Evolutionary conservation across 371 early-diverging fungal species (phyloP).

Genomic region (Batkoa obscura): DNA sequence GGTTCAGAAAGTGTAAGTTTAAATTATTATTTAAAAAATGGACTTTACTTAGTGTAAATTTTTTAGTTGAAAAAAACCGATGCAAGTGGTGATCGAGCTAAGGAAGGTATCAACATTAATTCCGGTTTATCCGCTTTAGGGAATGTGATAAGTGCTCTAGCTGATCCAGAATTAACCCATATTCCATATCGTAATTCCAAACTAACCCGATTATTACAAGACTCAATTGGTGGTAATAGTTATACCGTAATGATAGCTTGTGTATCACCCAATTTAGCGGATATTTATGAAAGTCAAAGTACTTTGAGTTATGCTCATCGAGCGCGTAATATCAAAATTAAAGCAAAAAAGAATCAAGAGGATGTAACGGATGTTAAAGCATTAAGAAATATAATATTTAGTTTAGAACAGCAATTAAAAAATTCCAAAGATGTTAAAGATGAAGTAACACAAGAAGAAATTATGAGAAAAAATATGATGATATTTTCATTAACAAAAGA

Average conservation of each 20-base stretch:
- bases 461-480: no score
- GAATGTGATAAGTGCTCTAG: constrained; percentile 96
- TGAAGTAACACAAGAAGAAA: no score
- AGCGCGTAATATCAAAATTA: constrained; percentile 45
- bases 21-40: no score
- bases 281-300: constrained; percentile 77
- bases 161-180: constrained; percentile 57
- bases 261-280: constrained; percentile 55
- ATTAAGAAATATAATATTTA: no score
- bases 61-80: constrained; percentile 67
- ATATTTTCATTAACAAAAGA: no score
- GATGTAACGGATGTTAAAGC: no score
- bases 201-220: constrained; percentile 93
- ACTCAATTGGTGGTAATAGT: constrained; percentile 91
- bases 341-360: no score
- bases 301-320: constrained; percentile 85
- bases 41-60: no score
- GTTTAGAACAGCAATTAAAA: no score
- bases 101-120: constrained; percentile 97
- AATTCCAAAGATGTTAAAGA: no score
- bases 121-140: constrained; percentile 90
- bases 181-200: constrained; percentile 98
- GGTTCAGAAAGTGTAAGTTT: constrained; percentile 47
- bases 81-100: constrained; percentile 84
- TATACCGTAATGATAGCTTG: constrained; percentile 88